phyloP scores from a whole-genome alignment of 202 grass and related monocot species.

The Cymbopogon flexuosus region DNA sequence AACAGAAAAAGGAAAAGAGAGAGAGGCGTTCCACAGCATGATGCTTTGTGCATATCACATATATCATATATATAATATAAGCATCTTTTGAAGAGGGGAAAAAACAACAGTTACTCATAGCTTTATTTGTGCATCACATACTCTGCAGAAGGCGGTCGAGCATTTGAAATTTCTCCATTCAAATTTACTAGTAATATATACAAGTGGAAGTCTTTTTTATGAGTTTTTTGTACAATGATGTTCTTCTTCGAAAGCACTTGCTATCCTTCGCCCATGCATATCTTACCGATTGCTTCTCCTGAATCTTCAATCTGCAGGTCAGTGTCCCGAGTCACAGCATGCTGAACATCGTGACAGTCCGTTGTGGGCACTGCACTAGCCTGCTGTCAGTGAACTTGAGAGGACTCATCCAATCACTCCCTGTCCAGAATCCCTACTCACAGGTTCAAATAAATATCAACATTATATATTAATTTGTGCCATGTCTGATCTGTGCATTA shows the following conservation, averaged over 20 bases:
- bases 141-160: constrained; percentile 17
- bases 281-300: not conserved
- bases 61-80: not conserved
- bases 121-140: not conserved
- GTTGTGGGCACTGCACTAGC: constrained; percentile 85
- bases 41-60: not conserved
- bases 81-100: not conserved
- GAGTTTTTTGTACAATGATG: not conserved
- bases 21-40: not conserved
- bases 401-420: constrained; percentile 51
- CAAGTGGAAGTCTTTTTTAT: not conserved
- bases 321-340: constrained; percentile 78
- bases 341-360: constrained; percentile 81
- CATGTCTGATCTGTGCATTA: not conserved
- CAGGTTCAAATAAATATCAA: constrained; percentile 43
- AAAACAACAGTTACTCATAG: constrained; percentile 6
- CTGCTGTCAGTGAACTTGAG: constrained; percentile 82
- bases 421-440: constrained; percentile 41
- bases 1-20: not conserved
- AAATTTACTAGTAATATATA: not conserved
- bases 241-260: not conserved
- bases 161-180: not conserved
- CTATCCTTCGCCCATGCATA: too few species aligned
- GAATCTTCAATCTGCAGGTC: constrained; percentile 46
- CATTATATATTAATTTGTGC: not conserved